Evolutionary conservation across 2,329 filamentous ascomycete species (phyloP), one percentile per base, ranked within the genome.

Genomic region (Acrocalymma vagum): DNA sequence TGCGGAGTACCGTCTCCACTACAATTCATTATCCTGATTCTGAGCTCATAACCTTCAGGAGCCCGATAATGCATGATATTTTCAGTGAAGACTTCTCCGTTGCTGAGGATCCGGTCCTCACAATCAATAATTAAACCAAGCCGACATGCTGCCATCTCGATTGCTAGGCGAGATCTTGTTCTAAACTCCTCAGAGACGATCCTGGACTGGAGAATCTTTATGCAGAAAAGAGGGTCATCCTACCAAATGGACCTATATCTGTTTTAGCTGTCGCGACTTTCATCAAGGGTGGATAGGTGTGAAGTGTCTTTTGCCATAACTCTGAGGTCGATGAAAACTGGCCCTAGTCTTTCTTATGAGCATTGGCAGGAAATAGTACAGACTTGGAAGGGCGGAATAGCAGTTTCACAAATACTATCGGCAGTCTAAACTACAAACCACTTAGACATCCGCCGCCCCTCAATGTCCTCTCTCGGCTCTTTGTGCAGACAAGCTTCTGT

Each of bases 241-340:
- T 58, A 2, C 17, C 29, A 1, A 57, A 38, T 23, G 36, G 29
- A 6, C 35, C 48, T 2, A 31, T 58, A 7, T 58, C 62, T 2
- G 53, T 44, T 6, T 44, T 65, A 9, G 51, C 53, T 7, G 34
- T 52, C 30, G 55, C 54, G 7, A 56, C 46, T 8, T 65, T 62
- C 30, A 53, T 65, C 11, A 49, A 47, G 2, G 58, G 56, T n/a
- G 62, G 62, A 1, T 42, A 65, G 7, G 42, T 65, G 7, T 29
- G 65, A 14, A 64, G 60, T 27, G 35, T 56, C 2, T 64, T 60
- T 44, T 40, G 46, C 7, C 49, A 63, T 39, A 62, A 67, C 38
- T 47, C 39, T 17, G 45, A 55, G 11, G 23, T 48, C 8, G 60
- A 63, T 30, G 55, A 53, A 5, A 43, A n/a, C n/a, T n/a, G n/a